Evolutionary conservation across 805 yeast species (phyloP), one percentile per base, ranked within the genome.

Genomic region (Candida dajiaensis): DNA sequence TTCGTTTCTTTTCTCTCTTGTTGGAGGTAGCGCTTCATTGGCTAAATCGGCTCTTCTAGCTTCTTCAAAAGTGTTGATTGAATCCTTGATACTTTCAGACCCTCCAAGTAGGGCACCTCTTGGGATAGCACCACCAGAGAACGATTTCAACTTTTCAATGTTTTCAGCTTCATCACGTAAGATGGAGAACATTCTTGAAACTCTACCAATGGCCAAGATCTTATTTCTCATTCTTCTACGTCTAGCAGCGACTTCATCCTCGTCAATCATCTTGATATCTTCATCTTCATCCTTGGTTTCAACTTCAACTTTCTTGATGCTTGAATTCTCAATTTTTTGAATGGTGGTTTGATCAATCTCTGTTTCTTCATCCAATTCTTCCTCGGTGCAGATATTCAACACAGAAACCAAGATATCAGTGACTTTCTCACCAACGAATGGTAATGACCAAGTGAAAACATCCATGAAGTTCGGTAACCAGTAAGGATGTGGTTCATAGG

Each of bases 381-480:
- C 97, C 61, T 90, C 95, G 0, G 97, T 86, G 69, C 99, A 92
- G 47, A 94, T 87, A 65, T 92, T 92, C 63, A 94, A 74, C 36
- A 92, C 86, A 1, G 94, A 79, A 20, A 89, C 85, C 61, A 92
- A 74, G 85, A 92, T 90, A 63, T 94, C 98, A 13, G 96, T 87
- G 45, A 90, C 86, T 61, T 94, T 88, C 64, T 92, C 97, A 19
- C 97, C 98, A 21, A 94, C 97, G 70, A 94, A 92, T 8, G 98
- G 99, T 47, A 92, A 71, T 2, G 97, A 87, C 98, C 98, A 94
- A 11, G 96, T 85, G 66, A 92, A 92, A 7, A 92, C 96, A 65
- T 94, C 97, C 95, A 90, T 89, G 58, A 90, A 88, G 64, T 89
- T 89, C 8, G 98, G 98, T 55, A 94, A 73, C 89, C 95, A 89